A percentile compares a stretch with the other conserved stretches of the same genome.
These are phyloP conservation scores for Aquilaria agallochum DNA, from an alignment of 441 rosid species.

Conservation along the genomic window DNA sequence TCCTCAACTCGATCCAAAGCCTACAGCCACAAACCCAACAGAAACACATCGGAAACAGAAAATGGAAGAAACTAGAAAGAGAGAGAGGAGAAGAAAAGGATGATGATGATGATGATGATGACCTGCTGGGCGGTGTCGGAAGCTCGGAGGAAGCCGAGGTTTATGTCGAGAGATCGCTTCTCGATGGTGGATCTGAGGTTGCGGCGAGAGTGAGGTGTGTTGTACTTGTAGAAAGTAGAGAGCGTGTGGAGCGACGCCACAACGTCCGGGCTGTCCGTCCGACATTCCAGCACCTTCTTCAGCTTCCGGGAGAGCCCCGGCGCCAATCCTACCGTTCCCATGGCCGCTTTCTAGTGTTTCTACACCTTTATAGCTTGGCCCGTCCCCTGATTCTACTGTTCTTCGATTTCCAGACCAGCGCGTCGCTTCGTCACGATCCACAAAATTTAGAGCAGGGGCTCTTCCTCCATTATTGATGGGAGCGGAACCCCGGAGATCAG, in stretches of 20 bases:
- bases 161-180: conserved; percentile 88
- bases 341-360: conserved; percentile 3
- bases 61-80: neutral
- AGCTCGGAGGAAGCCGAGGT: conserved; percentile 75
- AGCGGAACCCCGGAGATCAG: too few relatives aligned
- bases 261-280: conserved; percentile 86
- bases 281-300: conserved; percentile 88
- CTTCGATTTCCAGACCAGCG: too few relatives aligned
- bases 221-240: conserved; percentile 78
- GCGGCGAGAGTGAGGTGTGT: conserved; percentile 90
- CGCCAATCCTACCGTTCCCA: conserved; percentile 71
- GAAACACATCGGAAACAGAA: neutral
- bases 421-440: too few relatives aligned
- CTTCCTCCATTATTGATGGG: too few relatives aligned
- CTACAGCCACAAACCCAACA: conserved; percentile 16
- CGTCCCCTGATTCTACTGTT: too few relatives aligned
- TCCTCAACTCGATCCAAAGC: conserved; percentile 94
- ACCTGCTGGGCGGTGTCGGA: conserved; percentile 71
- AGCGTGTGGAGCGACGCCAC: conserved; percentile 79
- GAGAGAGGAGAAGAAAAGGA: neutral
- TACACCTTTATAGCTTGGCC: too few relatives aligned
- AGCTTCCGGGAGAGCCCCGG: conserved; percentile 94
- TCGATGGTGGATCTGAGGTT: conserved; percentile 97
- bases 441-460: too few relatives aligned
- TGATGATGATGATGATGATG: neutral